A percentile compares a stretch with the other conserved stretches of the same genome.
These are phyloP conservation scores for Oryza punctata DNA, from an alignment of 176 grass and related monocot species.

Conservation along the genomic window DNA sequence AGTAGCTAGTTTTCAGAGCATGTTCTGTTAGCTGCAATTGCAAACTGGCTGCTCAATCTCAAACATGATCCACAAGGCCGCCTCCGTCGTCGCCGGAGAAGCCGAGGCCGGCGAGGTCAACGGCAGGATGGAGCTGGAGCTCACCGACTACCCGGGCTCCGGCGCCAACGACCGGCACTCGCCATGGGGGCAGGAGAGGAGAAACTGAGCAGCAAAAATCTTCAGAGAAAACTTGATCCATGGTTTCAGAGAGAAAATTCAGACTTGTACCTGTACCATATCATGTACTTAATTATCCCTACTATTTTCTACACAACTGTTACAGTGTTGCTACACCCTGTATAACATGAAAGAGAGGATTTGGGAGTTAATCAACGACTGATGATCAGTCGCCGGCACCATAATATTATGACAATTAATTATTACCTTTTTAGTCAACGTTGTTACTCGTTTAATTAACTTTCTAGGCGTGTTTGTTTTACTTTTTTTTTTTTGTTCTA, in stretches of 20 bases:
- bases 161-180: slow-evolving; percentile 70
- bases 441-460: not conserved
- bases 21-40: not conserved
- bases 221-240: not conserved
- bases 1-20: not conserved
- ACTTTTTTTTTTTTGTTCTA: not conserved
- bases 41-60: not conserved
- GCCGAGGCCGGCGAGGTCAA: not conserved
- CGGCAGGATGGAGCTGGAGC: slow-evolving; percentile 29
- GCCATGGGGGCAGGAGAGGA: slow-evolving; percentile 44
- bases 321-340: not conserved
- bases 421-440: not conserved
- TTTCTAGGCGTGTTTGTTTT: not conserved
- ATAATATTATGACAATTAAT: not conserved
- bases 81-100: not conserved
- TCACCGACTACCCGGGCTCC: slow-evolving; percentile 69
- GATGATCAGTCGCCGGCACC: not conserved
- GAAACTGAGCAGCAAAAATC: slow-evolving; percentile 31
- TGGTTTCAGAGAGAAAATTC: not conserved
- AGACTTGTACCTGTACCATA: not conserved
- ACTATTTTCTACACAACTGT: not conserved
- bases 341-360: not conserved
- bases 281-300: not conserved
- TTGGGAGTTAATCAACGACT: not conserved
- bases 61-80: slow-evolving; percentile 2